Percentiles rank a stretch among this genome's conserved stretches.
Conservation (phyloP, 768 basidiomycete genomes). For the Hygrophorus russula region DNA sequence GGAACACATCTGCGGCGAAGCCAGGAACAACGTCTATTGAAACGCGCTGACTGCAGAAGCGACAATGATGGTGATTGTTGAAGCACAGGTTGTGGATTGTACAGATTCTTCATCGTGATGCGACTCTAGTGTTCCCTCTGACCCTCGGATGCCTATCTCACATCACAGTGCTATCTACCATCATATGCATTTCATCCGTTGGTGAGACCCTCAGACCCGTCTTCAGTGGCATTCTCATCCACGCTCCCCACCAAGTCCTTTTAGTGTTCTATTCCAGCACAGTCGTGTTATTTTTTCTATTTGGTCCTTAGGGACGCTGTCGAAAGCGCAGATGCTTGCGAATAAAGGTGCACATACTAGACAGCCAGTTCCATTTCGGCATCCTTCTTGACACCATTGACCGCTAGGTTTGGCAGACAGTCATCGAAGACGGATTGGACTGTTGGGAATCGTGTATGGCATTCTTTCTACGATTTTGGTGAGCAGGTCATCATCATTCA, state of each 20-base stretch:
- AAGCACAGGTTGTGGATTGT: conserved; percentile 4
- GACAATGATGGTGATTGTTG: background rate
- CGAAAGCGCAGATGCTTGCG: conserved; percentile 33
- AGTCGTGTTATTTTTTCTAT: conserved; percentile 35
- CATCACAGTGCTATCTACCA: conserved; percentile 48
- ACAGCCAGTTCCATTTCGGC: conserved; percentile 10
- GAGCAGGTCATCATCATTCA: conserved; percentile 5
- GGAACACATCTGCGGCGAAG: conserved; percentile 70
- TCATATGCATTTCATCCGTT: conserved; percentile 52
- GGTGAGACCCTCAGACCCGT: conserved; percentile 73
- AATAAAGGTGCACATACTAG: conserved; percentile 23
- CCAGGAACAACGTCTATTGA: conserved; percentile 64
- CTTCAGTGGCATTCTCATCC: conserved; percentile 56
- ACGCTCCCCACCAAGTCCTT: conserved; percentile 38
- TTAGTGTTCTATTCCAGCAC: conserved; percentile 65
- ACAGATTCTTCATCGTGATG: conserved; percentile 3
- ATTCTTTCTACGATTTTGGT: conserved; percentile 38
- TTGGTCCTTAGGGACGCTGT: conserved; percentile 69
- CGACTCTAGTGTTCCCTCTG: background rate
- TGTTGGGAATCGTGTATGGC: conserved; percentile 43
- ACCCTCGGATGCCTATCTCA: background rate
- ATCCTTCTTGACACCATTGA: conserved; percentile 61
- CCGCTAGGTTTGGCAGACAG: conserved; percentile 21
- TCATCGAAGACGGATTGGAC: conserved; percentile 56
- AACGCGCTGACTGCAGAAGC: conserved; percentile 41